These are phyloP conservation scores for Kuraishia piskuri DNA, from an alignment of 805 yeast species.

Conservation along the genomic window DNA sequence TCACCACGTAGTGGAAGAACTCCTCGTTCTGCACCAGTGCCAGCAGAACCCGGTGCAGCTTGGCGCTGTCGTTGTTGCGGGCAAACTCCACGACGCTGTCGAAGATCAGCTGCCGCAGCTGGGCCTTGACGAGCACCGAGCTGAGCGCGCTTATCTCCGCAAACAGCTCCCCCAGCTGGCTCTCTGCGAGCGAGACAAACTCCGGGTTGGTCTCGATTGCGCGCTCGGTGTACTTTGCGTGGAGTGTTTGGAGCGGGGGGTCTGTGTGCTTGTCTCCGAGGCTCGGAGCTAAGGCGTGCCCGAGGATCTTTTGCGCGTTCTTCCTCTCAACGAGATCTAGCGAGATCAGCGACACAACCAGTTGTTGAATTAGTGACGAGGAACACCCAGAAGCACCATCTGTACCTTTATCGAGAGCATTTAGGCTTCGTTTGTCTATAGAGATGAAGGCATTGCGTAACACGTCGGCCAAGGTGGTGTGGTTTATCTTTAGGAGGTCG, in stretches of 20 bases:
- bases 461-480: constrained; percentile 16
- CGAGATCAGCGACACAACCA: not conserved
- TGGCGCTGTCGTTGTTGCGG: constrained; percentile 2
- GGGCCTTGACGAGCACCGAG: constrained; percentile 31
- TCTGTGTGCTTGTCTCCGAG: not conserved
- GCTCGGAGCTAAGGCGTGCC: not conserved
- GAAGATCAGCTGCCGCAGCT: constrained; percentile 17
- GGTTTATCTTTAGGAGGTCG: constrained; percentile 19
- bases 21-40: constrained; percentile 36
- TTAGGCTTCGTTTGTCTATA: not conserved
- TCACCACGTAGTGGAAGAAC: constrained; percentile 32
- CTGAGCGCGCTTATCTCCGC: constrained; percentile 35
- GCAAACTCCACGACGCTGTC: constrained; percentile 23
- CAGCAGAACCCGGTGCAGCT: constrained; percentile 14
- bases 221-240: not conserved
- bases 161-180: constrained; percentile 44
- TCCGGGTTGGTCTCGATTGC: constrained; percentile 33
- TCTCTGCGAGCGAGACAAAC: constrained; percentile 39
- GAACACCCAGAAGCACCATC: not conserved
- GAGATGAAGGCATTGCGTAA: constrained; percentile 13
- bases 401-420: not conserved
- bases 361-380: too few relatives aligned
- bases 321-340: not conserved
- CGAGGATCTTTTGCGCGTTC: not conserved
- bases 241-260: not conserved